These are phyloP conservation scores for Trifolium dubium DNA, from an alignment of 306 rosid species.

Conservation along the genomic window DNA sequence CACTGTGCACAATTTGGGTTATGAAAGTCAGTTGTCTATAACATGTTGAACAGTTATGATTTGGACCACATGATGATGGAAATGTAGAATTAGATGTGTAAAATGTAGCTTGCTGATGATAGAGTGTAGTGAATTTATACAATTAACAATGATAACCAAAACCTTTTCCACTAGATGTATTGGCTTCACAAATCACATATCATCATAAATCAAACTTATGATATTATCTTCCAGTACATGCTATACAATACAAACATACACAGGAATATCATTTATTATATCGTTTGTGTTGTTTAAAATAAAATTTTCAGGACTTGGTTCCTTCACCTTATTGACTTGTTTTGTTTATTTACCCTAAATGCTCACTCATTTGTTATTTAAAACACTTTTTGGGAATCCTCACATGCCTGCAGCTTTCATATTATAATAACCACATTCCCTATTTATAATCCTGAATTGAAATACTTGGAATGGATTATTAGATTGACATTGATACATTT, in stretches of 20 bases:
- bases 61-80: conserved; percentile 17
- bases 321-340: conserved; percentile 21
- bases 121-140: conserved; percentile 19
- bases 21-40: conserved; percentile 13
- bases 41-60: conserved; percentile 5
- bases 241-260: not conserved
- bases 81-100: conserved; percentile 31
- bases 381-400: not conserved
- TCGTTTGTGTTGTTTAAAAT: conserved; percentile 9
- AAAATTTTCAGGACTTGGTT: not conserved
- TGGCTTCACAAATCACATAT: not conserved
- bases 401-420: conserved; percentile 7
- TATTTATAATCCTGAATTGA: conserved; percentile 6
- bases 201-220: not conserved
- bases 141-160: not conserved
- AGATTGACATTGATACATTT: conserved; percentile 15
- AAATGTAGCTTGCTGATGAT: conserved; percentile 19
- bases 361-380: conserved; percentile 3
- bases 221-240: not conserved
- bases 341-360: conserved; percentile 3
- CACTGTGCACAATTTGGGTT: not conserved
- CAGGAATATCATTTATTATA: not conserved
- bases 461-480: conserved; percentile 16
- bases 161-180: not conserved
- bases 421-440: conserved; percentile 13